phyloP scores from a whole-genome alignment of 2,329 filamentous ascomycete species.

The Aureobasidium sp. region DNA sequence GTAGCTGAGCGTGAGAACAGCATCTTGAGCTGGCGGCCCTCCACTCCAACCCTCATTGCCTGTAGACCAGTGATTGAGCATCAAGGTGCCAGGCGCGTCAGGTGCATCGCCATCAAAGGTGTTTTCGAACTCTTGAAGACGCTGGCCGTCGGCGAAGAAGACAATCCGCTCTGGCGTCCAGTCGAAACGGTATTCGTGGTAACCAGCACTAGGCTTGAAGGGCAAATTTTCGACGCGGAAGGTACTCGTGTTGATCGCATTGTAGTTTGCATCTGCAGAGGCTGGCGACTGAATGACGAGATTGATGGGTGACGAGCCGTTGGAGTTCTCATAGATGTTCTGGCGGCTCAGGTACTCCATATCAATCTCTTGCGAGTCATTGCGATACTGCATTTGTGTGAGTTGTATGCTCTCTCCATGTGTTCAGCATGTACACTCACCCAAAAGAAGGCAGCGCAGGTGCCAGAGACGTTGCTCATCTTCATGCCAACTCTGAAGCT shows the following conservation, averaged over 20 bases:
- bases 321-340: conserved; percentile 26
- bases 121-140: conserved; percentile 50
- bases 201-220: conserved; percentile 58
- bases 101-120: conserved; percentile 40
- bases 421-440: conserved; percentile 36
- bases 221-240: conserved; percentile 53
- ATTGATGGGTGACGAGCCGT: conserved; percentile 52
- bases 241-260: conserved; percentile 53
- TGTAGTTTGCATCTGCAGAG: conserved; percentile 53
- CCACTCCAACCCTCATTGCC: conserved; percentile 64
- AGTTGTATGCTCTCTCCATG: background rate
- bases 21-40: conserved; percentile 59
- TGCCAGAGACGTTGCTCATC: conserved; percentile 54
- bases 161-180: conserved; percentile 56
- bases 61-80: conserved; percentile 72
- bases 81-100: conserved; percentile 54
- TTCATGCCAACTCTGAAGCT: conserved; percentile 63
- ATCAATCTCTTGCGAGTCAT: conserved; percentile 74
- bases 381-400: conserved; percentile 53
- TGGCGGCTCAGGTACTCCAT: conserved; percentile 69
- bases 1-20: conserved; percentile 58
- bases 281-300: conserved; percentile 66
- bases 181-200: conserved; percentile 77
- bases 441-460: conserved; percentile 76
- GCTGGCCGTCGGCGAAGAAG: conserved; percentile 61